phyloP scores from a whole-genome alignment of 2,329 filamentous ascomycete species.

The Fusarium tanahbumbuense region DNA sequence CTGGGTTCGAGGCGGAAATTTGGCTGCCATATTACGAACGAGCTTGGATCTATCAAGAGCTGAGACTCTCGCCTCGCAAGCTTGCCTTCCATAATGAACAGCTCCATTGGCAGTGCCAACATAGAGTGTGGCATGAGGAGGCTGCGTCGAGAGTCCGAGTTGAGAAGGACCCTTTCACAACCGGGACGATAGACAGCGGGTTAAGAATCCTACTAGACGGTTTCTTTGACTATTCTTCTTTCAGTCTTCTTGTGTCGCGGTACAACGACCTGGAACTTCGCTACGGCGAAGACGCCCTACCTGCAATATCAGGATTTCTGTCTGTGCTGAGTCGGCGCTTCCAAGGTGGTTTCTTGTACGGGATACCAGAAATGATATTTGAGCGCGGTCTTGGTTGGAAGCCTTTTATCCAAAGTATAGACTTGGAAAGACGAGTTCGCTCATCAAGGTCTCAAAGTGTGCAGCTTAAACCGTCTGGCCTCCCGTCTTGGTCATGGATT shows the following conservation, averaged over 20 bases:
- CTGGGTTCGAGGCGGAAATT: not conserved
- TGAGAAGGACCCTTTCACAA: accelerated
- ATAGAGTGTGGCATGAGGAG: constrained; percentile 16
- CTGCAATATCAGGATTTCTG: not conserved
- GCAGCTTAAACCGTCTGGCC: not conserved
- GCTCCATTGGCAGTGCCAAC: constrained; percentile 23
- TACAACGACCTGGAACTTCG: not conserved
- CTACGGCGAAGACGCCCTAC: constrained; percentile 16
- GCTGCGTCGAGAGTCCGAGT: accelerated
- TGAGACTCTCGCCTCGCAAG: not conserved
- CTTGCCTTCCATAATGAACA: not conserved
- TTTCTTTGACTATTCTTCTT: not conserved
- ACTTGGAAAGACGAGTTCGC: not conserved
- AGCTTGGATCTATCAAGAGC: constrained; percentile 23
- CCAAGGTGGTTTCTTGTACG: constrained; percentile 10
- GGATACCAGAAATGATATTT: constrained; percentile 20
- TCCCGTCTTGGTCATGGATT: constrained; percentile 30
- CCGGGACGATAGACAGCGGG: accelerated
- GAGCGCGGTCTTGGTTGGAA: constrained; percentile 7
- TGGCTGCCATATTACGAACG: constrained; percentile 8
- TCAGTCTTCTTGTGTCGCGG: not conserved
- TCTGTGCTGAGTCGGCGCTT: constrained; percentile 9
- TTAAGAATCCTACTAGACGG: not conserved
- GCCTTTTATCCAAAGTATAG: accelerated
- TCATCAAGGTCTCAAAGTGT: not conserved